Evolutionary conservation across 2,329 filamentous ascomycete species (phyloP).

Genomic region (Sporothrix globosa): DNA sequence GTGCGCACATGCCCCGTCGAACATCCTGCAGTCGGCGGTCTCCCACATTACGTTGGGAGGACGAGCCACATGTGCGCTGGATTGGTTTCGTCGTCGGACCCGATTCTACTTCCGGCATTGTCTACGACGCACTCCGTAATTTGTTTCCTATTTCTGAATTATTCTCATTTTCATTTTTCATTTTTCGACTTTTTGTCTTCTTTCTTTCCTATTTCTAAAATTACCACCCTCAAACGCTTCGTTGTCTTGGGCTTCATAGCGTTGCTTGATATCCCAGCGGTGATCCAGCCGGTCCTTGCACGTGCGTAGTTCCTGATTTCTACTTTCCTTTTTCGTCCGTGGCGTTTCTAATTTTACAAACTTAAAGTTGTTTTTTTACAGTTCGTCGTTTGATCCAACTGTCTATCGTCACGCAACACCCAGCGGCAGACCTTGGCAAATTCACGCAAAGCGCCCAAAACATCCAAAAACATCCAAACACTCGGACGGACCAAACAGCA

Average conservation of each 20-base stretch:
- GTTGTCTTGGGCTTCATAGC: no score
- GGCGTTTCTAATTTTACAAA: not conserved
- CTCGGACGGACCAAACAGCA: not conserved
- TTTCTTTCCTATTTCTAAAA: no score
- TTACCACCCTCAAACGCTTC: no score
- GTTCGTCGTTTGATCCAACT: conserved; percentile 9
- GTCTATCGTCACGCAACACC: not conserved
- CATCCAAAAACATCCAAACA: not conserved
- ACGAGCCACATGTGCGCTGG: no score
- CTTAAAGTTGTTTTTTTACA: not conserved
- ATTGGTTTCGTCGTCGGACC: not conserved
- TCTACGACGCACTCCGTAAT: not conserved
- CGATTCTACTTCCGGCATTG: not conserved
- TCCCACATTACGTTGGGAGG: not conserved
- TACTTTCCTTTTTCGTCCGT: not conserved
- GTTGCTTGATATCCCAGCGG: not conserved
- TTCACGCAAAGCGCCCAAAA: not conserved
- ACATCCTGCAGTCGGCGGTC: conserved; percentile 4
- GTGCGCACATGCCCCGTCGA: conserved; percentile 14
- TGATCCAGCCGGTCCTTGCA: not conserved
- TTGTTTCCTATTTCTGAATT: no score
- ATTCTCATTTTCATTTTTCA: no score
- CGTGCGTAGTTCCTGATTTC: not conserved
- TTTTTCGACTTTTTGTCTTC: no score
- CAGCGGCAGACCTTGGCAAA: not conserved